Conservation (phyloP, 1,284 basidiomycete species). For the Abortiporus biennis region DNA sequence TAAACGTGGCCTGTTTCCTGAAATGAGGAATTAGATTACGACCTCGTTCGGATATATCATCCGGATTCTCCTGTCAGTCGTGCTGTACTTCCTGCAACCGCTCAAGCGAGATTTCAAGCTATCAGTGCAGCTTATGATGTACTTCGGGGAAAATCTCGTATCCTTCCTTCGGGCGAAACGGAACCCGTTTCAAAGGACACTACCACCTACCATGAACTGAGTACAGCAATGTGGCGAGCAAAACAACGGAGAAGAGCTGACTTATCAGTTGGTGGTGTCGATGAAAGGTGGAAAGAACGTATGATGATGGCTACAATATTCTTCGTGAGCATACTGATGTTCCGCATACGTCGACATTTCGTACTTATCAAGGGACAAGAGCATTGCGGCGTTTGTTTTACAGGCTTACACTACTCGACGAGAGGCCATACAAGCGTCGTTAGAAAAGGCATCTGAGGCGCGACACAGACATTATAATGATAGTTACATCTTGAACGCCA, state of each 20-base stretch:
- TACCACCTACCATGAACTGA: constrained; percentile 22
- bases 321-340: constrained; percentile 29
- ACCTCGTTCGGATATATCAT: constrained; percentile 65
- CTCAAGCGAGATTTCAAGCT: constrained; percentile 55
- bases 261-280: constrained; percentile 19
- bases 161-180: constrained; percentile 24
- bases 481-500: too few relatives aligned
- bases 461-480: too few relatives aligned
- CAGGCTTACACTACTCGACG: constrained; percentile 21
- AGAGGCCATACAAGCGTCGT: constrained; percentile 13
- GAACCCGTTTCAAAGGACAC: constrained; percentile 26
- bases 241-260: constrained; percentile 35
- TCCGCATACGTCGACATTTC: background rate
- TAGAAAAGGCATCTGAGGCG: too few relatives aligned
- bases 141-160: constrained; percentile 33
- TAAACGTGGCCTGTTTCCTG: too few relatives aligned
- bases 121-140: constrained; percentile 57
- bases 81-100: constrained; percentile 35
- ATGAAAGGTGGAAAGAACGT: constrained; percentile 54
- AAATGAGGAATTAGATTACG: too few relatives aligned
- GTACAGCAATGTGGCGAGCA: constrained; percentile 32
- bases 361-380: constrained; percentile 8
- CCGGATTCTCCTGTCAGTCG: constrained; percentile 56
- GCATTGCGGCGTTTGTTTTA: constrained; percentile 19
- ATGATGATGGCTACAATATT: constrained; percentile 42